Conservation (phyloP, 768 basidiomycete species). For the Vararia minispora region DNA sequence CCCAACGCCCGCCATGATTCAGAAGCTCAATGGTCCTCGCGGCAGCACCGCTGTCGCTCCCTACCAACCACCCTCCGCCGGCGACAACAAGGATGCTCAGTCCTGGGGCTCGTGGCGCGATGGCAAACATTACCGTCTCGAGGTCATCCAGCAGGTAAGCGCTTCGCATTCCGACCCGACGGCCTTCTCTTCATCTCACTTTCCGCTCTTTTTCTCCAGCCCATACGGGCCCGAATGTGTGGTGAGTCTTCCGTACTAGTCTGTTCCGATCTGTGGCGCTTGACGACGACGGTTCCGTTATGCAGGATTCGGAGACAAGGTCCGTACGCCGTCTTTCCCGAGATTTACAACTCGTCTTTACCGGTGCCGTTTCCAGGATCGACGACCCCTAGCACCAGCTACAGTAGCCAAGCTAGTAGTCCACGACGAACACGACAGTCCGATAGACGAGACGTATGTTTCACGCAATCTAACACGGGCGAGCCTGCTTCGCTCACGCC, state of each 20-base stretch:
- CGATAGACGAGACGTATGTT: slow-evolving; percentile 70
- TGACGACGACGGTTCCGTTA: too few relatives aligned
- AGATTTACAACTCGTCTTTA: background rate
- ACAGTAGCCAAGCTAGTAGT: slow-evolving; percentile 81
- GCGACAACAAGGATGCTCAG: slow-evolving; percentile 31
- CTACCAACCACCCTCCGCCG: slow-evolving; percentile 11
- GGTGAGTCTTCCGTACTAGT: too few relatives aligned
- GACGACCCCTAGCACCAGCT: slow-evolving; percentile 84
- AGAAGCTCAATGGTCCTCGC: slow-evolving; percentile 43
- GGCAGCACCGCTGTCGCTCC: slow-evolving; percentile 16
- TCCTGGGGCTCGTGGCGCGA: slow-evolving; percentile 65
- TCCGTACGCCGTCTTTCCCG: slow-evolving; percentile 22
- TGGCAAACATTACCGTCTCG: slow-evolving; percentile 70
- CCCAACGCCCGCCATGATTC: slow-evolving; percentile 41
- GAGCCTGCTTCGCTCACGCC: background rate
- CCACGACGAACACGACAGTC: slow-evolving; percentile 48
- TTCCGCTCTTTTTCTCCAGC: too few relatives aligned
- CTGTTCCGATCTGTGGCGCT: too few relatives aligned
- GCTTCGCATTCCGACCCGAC: too few relatives aligned
- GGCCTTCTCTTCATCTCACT: too few relatives aligned
- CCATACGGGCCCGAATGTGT: slow-evolving; percentile 87
- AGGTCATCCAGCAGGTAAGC: slow-evolving; percentile 84
- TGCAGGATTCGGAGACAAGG: slow-evolving; percentile 98
- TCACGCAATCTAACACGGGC: background rate
- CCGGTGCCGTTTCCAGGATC: slow-evolving; percentile 45